Base-by-base conservation (phyloP, 2,329 filamentous ascomycete species). In the Paecilomyces variotii region DNA sequence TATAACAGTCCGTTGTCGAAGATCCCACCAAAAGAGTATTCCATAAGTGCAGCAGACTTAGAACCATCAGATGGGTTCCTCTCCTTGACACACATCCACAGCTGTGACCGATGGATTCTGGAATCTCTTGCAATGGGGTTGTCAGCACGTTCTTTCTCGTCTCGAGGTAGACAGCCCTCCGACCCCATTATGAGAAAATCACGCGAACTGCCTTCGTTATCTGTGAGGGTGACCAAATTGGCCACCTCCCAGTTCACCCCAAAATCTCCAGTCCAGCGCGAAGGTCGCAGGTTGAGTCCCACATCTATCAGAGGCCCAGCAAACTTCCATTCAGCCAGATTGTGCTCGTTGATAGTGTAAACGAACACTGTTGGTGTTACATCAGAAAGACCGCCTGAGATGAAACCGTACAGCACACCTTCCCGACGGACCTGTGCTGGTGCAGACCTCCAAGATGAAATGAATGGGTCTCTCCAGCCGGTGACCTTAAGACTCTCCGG, bases 191-290 rank as follows among this genome's bases (percentile, higher is more conserved):
- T 68, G 25, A 81, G 61, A 55, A 82, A 78, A 32, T 79, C 70
- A 45, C 64, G 67, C 10, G 67, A 68, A 1, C 57, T 59, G 2
- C 63, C 62, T 7, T 70, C 64, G 1, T 69, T 63, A 14, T 77
- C 72, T 0, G 58, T 63, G 14, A 82, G 67, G 0, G 75, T 77
- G 62, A 78, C 67, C 53, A 81, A 74, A 61, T 79, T 81, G 25
- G 73, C 75, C 9, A 78, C 78, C 61, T 82, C 80, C 79, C 79
- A 82, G 56, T 83, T 83, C 9, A 76, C 69, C 0, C 80, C 80
- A 10, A 80, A 70, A 52, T 82, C 78, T 2, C 80, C 78, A 0
- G 74, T 76, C 79, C 80, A 82, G 53, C 70, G 67, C 0, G 77
- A 77, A 0, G 74, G 66, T 4, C 67, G 67, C 28, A 73, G 70